Evolutionary conservation across 176 grass and related monocot genomes (phyloP).

Genomic region (Dendrocalamus sinicus): DNA sequence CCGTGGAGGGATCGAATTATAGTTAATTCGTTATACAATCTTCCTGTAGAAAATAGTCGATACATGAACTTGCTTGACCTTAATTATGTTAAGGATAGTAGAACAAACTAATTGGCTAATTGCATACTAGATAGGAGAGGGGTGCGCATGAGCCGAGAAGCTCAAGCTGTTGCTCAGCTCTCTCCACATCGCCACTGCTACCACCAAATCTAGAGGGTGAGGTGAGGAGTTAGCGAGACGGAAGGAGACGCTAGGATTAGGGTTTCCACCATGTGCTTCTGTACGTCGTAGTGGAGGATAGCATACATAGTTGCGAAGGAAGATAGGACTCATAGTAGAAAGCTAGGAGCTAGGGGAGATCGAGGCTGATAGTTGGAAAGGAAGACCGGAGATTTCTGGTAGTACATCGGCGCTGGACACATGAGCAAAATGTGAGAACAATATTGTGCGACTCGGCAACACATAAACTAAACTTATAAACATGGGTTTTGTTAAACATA

Average conservation of each 20-base stretch:
- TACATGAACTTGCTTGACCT: no score
- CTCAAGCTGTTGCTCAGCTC: not conserved
- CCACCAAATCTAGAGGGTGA: not conserved
- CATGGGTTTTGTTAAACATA: no score
- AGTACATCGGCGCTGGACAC: no score
- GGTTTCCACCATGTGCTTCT: not conserved
- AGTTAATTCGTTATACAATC: not conserved
- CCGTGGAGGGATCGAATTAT: no score
- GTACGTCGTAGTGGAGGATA: no score
- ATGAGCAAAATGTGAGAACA: not conserved
- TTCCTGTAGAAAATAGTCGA: not conserved
- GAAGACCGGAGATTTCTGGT: no score
- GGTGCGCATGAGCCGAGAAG: not conserved
- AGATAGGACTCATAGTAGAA: no score
- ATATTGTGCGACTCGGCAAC: not conserved
- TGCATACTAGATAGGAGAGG: no score
- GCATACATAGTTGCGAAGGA: no score
- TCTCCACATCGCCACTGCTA: not conserved
- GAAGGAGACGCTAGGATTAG: not conserved
- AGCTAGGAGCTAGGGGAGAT: no score
- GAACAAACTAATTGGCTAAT: no score
- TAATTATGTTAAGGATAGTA: not conserved
- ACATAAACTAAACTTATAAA: not conserved
- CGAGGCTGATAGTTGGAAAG: no score
- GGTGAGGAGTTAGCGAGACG: not conserved